Percentiles rank a stretch among this genome's conserved stretches.
Conservation (phyloP, 2,329 filamentous ascomycete species). For the Talaromyces islandicus region DNA sequence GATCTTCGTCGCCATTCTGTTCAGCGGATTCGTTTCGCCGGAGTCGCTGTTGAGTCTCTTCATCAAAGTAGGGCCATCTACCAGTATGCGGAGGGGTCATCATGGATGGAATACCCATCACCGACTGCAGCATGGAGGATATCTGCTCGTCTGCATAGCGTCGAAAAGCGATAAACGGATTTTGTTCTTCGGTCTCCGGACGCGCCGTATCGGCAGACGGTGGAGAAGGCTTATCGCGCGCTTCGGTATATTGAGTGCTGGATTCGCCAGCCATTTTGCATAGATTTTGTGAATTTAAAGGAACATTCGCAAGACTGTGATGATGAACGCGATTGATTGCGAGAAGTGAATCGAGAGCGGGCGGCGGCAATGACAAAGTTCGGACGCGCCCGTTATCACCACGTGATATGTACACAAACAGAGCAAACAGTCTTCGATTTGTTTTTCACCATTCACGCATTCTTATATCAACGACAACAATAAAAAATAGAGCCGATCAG, state of each 20-base stretch:
- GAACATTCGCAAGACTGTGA: background rate
- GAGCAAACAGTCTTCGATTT: conserved; percentile 7
- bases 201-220: conserved; percentile 11
- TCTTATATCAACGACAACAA: no score
- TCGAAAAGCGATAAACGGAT: conserved; percentile 57
- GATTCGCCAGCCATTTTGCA: conserved; percentile 8
- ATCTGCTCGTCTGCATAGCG: conserved; percentile 56
- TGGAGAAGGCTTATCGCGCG: conserved; percentile 10
- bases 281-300: background rate
- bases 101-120: conserved; percentile 43
- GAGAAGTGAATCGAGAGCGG: conserved; percentile 19
- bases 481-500: no score
- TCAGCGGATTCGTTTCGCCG: conserved; percentile 11
- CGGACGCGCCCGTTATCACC: conserved; percentile 14
- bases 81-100: conserved; percentile 24
- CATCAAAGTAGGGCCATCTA: conserved; percentile 32
- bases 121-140: conserved; percentile 47
- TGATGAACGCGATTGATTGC: background rate
- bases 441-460: no score
- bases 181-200: conserved; percentile 33
- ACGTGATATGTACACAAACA: conserved; percentile 23
- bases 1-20: background rate
- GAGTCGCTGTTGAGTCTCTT: conserved; percentile 20
- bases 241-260: background rate
- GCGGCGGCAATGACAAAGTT: conserved; percentile 27